Evolutionary conservation across 768 basidiomycete genomes (phyloP).

Genomic region (Amanita brunnescens): DNA sequence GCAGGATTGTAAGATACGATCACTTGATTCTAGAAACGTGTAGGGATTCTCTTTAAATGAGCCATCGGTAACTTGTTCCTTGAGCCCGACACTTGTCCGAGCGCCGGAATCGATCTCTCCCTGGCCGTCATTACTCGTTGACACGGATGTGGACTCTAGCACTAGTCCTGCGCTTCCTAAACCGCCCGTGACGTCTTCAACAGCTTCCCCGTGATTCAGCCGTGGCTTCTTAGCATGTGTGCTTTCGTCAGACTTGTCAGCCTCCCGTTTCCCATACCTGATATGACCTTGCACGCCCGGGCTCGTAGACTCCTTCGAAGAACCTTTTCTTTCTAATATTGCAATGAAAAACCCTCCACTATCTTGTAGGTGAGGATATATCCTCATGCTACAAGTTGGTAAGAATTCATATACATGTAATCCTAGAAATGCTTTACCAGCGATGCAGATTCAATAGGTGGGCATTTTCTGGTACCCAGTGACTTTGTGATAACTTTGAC

Average conservation of each 20-base stretch:
- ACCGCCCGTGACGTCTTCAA: neutral
- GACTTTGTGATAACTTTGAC: constrained; percentile 57
- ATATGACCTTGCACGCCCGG: neutral
- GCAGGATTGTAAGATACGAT: constrained; percentile 64
- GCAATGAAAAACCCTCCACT: constrained; percentile 99
- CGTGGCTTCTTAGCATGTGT: constrained; percentile 14
- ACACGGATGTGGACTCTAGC: neutral
- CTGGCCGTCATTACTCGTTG: neutral
- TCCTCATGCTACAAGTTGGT: constrained; percentile 53
- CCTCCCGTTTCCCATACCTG: constrained; percentile 48
- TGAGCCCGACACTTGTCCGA: constrained; percentile 13
- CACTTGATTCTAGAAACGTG: constrained; percentile 64
- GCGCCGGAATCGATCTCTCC: neutral
- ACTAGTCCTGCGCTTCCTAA: neutral
- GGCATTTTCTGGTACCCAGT: constrained; percentile 74
- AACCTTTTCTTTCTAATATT: constrained; percentile 51
- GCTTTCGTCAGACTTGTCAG: constrained; percentile 31
- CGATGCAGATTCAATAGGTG: constrained; percentile 53
- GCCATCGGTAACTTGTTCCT: constrained; percentile 20
- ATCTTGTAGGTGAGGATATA: constrained; percentile 94
- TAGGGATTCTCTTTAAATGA: constrained; percentile 88
- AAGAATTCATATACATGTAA: neutral
- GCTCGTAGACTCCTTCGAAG: neutral
- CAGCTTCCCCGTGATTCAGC: constrained; percentile 1
- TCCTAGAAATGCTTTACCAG: constrained; percentile 43